Evolutionary conservation across 306 rosid genomes (phyloP).

Genomic region (Luffa acutangula): DNA sequence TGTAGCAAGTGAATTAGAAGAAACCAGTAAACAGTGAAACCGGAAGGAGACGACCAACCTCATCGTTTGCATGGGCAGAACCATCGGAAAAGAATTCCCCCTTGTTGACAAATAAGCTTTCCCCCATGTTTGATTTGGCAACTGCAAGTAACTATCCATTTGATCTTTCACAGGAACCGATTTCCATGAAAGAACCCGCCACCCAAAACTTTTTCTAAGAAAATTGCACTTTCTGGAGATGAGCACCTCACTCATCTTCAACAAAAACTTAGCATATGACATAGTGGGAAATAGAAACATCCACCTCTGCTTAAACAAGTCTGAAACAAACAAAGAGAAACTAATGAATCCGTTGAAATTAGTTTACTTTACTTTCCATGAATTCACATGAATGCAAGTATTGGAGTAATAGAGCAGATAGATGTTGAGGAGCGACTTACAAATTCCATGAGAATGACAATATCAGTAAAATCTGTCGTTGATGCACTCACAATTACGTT

Average conservation of each 20-base stretch:
- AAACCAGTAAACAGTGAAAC: slow-evolving; percentile 12
- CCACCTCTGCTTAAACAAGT: slow-evolving; percentile 81
- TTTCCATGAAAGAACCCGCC: neutral
- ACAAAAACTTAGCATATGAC: slow-evolving; percentile 57
- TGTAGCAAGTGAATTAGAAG: slow-evolving; percentile 12
- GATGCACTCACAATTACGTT: neutral
- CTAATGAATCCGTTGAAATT: neutral
- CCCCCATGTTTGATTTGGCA: neutral
- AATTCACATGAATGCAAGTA: neutral
- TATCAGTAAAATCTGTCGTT: neutral
- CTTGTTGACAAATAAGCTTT: neutral
- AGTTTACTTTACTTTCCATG: neutral
- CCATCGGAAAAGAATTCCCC: neutral
- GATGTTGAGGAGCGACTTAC: slow-evolving; percentile 1
- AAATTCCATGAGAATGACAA: neutral
- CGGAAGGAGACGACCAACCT: slow-evolving; percentile 23
- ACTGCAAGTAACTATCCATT: neutral
- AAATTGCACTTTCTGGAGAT: neutral
- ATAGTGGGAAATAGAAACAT: slow-evolving; percentile 66
- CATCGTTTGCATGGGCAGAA: slow-evolving; percentile 31
- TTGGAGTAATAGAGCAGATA: neutral
- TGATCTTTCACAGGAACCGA: neutral
- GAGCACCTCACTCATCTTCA: neutral
- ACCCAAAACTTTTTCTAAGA: neutral
- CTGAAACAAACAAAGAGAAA: slow-evolving; percentile 4